Evolutionary conservation across 2,329 filamentous ascomycete species (phyloP).

Genomic region (Calonectria pseudoturangicola): DNA sequence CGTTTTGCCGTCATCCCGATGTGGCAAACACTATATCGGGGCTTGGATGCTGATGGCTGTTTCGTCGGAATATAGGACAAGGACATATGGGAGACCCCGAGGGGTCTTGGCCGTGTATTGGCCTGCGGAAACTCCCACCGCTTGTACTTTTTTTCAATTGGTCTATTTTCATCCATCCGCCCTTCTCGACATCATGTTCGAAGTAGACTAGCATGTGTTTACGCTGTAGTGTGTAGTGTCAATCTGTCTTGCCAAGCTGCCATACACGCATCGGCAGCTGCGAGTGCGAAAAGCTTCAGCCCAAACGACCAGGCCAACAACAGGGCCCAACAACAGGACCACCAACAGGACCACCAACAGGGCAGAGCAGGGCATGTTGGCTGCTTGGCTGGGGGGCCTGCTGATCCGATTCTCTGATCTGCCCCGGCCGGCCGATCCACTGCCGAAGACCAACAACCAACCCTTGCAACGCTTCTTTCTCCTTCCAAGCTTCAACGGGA

Average conservation of each 20-base stretch:
- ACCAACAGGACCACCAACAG: background rate
- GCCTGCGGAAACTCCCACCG: background rate
- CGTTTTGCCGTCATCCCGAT: background rate
- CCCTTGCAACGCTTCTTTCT: constrained; percentile 19
- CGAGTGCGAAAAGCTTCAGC: background rate
- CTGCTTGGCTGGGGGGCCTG: background rate
- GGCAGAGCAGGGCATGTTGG: background rate
- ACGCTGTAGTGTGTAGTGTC: background rate
- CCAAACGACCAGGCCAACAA: constrained; percentile 7
- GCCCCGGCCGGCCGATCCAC: constrained; percentile 6
- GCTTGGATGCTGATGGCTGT: constrained; percentile 17
- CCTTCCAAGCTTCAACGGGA: constrained; percentile 23
- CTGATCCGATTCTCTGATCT: background rate
- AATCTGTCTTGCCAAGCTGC: background rate
- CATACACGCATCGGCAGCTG: background rate
- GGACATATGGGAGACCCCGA: constrained; percentile 1
- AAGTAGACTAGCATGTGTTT: background rate
- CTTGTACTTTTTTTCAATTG: constrained; percentile 2
- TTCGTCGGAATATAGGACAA: constrained; percentile 9
- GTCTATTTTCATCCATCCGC: constrained; percentile 21
- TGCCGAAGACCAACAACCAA: background rate
- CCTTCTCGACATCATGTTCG: background rate
- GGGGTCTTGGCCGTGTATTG: constrained; percentile 5
- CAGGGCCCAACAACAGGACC: background rate
- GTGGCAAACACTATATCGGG: constrained; percentile 2